Base-by-base conservation (phyloP, 177 flowering plant genomes). In the Viscum album region DNA sequence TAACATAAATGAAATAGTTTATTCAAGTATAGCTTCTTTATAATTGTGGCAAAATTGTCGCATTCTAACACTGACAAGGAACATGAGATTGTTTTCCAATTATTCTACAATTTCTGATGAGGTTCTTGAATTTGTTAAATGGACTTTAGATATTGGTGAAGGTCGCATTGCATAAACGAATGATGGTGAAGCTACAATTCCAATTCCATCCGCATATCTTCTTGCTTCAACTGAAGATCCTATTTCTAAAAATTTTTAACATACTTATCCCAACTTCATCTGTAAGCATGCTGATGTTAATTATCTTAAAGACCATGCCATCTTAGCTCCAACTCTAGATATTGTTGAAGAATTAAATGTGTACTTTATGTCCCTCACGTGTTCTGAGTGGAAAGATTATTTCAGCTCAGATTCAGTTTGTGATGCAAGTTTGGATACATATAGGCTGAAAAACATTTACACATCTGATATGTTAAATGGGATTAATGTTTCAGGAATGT, bases 271-370 rank as follows among this genome's bases (percentile, higher is more conserved):
- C 17, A 6, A 31, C 12, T 24, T 70, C 12, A 1, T 21, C 7
- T 2, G 47, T 2, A 23, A 34, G 2, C 34, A 2, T 30, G 23
- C 3, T 4, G 34, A 63, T 45, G 29, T 33, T 29, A 26, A 45
- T 6, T 70, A 41, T 29, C 8, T 64, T 5, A 37, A 52, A 47
- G 50, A 65, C n/a, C 47, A 68, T 34, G 73, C 63, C 1, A 71
- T 71, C 16, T 4, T 71, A 19, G 31, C 69, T 8, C 68, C 56
- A 23, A 54, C 29, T 7, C 58, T 52, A 54, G 69, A 52, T 12
- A 11, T 2, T 2, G 69, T 71, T 3, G 74, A 71, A 1, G 13
- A 21, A 29, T 15, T 66, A 5, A 71, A 71, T 34, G 39, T 16
- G 2, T 65, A 45, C 24, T 50, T 65, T n/a, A n/a, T n/a, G n/a